Evolutionary conservation across 768 basidiomycete species (phyloP), one percentile per base, ranked within the genome.

Genomic region (Tricholoma terreum): DNA sequence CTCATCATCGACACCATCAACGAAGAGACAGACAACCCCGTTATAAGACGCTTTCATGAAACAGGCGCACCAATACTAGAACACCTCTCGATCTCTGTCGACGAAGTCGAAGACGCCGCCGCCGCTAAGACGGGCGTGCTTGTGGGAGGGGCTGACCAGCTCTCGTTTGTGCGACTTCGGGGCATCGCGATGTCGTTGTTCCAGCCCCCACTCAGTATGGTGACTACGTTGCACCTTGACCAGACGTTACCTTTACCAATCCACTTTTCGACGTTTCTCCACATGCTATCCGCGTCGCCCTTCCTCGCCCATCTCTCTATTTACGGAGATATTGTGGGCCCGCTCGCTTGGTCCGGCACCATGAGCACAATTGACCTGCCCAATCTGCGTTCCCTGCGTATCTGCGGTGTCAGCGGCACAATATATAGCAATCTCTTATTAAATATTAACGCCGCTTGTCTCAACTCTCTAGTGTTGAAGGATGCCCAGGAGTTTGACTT

Each of bases 221-320:
- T 80, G 4, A 73, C 69, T 22, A 77, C 72, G 0, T 71, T 83
- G 17, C 77, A 81, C 57, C 70, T 83, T 34, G 78, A 80, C 52
- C 75, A 79, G 49, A 78, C 74, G 1, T 67, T 65, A 10, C 45
- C 63, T 2, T 50, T 77, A 4, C 72, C 76, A 19, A 65, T 80
- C 6, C 62, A 61, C 5, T 77, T 74, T 61, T 54, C 60, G 12
- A 66, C 68, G 4, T 75, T 82, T 52, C 61, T 65, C 14, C 58
- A 60, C 5, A 59, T 79, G n/a, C n/a, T 79, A n/a, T 71, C 69
- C 4, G 58, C 69, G 0, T 69, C 75, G 4, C 67, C 68, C 1
- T 45, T 45, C 30, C 69, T 83, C 9, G 61, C 67, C 11, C 64
- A 80, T 61, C 70, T 83, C 22, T 80, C 79, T 22, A 58, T 82